These are phyloP conservation scores for Trichoderma sp. DNA, from an alignment of 2,329 filamentous ascomycete species.

Conservation along the genomic window DNA sequence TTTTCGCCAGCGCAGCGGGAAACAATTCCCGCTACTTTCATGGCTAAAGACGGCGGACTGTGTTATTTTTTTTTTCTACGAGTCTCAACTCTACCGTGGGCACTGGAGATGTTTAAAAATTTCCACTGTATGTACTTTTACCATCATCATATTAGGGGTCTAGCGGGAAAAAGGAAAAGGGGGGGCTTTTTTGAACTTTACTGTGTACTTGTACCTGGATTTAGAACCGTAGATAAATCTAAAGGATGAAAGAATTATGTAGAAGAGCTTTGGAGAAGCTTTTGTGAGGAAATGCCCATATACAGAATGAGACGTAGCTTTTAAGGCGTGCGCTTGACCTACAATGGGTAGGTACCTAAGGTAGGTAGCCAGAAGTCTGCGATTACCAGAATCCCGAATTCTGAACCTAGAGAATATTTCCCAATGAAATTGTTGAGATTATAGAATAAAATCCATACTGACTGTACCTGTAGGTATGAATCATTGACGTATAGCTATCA, in stretches of 20 bases:
- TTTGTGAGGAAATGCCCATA: not conserved
- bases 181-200: slow-evolving; percentile 17
- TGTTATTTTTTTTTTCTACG: slow-evolving; percentile 20
- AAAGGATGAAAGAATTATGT: slow-evolving; percentile 12
- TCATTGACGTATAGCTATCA: no score
- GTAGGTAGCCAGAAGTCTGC: no score
- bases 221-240: slow-evolving; percentile 25
- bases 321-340: no score
- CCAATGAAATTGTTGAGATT: no score
- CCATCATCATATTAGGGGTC: slow-evolving; percentile 17
- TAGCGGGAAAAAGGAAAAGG: not conserved
- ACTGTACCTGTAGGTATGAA: no score
- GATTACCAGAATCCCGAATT: no score
- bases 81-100: slow-evolving; percentile 28
- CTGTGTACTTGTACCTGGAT: slow-evolving; percentile 23
- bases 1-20: not conserved
- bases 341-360: no score
- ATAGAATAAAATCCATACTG: no score
- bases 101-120: slow-evolving; percentile 12
- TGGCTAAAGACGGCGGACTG: not conserved
- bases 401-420: no score
- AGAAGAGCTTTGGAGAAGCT: not conserved
- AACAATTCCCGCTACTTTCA: not conserved
- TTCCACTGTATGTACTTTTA: slow-evolving; percentile 24
- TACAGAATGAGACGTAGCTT: not conserved